These are phyloP conservation scores for Herpetomonas samuelpessoai DNA, from an alignment of 208 protist species.

Conservation along the genomic window DNA sequence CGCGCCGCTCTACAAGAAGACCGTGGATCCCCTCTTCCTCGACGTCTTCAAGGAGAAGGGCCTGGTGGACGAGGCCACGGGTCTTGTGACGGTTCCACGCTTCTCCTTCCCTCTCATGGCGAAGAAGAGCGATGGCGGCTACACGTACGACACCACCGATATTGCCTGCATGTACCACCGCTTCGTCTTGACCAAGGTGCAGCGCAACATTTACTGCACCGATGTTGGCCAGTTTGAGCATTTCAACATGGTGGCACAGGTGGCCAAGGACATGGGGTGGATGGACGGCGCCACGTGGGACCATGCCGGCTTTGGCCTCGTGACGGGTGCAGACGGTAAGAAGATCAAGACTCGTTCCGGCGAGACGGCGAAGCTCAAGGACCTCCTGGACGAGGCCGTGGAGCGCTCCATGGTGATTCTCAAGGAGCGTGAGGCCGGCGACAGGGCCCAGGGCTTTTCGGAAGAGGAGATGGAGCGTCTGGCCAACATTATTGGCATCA, in stretches of 20 bases:
- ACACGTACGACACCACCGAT: constrained; percentile 95
- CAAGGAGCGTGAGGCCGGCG: constrained; percentile 76
- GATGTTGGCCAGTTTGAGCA: constrained; percentile 95
- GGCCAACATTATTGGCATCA: constrained; percentile 91
- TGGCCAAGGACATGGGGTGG: constrained; percentile 88
- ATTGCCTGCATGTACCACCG: constrained; percentile 91
- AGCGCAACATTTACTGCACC: constrained; percentile 95
- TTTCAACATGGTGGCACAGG: constrained; percentile 90
- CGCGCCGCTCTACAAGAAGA: constrained; percentile 69
- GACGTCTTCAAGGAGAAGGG: constrained; percentile 73
- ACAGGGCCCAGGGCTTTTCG: constrained; percentile 74
- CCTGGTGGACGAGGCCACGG: constrained; percentile 55
- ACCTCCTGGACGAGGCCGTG: constrained; percentile 95
- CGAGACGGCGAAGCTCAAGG: constrained; percentile 93
- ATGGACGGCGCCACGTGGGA: constrained; percentile 82
- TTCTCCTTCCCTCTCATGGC: constrained; percentile 95
- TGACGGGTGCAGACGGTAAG: constrained; percentile 91
- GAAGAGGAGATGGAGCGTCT: constrained; percentile 83
- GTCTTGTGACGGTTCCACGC: constrained; percentile 71
- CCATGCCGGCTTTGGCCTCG: constrained; percentile 94
- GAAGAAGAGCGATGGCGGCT: constrained; percentile 95
- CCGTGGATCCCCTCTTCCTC: constrained; percentile 65
- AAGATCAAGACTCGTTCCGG: constrained; percentile 97
- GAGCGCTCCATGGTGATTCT: constrained; percentile 79
- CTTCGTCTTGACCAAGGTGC: constrained; percentile 79